A percentile compares a stretch with the other conserved stretches of the same genome.
These are phyloP conservation scores for Phytophthora kernoviae DNA, from an alignment of 352 stramenopile genomes.

Conservation along the genomic window DNA sequence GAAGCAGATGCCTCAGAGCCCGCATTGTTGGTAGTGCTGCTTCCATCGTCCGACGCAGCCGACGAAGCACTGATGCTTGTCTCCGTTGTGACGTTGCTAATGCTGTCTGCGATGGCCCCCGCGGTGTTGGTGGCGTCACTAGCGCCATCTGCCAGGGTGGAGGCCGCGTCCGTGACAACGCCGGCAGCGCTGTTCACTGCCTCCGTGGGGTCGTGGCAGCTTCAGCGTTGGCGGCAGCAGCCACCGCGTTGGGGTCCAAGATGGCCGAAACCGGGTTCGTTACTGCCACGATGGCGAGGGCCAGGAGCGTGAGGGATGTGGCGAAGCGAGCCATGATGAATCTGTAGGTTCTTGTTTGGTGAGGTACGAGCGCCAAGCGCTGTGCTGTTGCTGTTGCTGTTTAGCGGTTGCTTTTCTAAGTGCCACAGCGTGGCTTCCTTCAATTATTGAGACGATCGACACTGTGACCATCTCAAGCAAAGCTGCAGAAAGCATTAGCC, in stretches of 20 bases:
- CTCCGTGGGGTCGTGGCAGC: constrained; percentile 13
- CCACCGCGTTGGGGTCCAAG: constrained; percentile 28
- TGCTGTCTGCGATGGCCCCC: constrained; percentile 31
- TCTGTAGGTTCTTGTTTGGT: constrained; percentile 8
- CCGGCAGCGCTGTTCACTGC: constrained; percentile 13
- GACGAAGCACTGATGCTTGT: constrained; percentile 23
- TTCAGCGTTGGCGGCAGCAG: constrained; percentile 21
- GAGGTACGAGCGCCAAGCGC: constrained; percentile 19
- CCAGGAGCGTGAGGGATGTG: constrained; percentile 29
- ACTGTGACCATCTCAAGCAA: constrained; percentile 29
- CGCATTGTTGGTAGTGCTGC: constrained; percentile 1
- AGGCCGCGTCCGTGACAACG: constrained; percentile 11
- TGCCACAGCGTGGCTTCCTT: constrained; percentile 12
- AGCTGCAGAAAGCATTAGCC: background rate
- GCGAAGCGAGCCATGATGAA: constrained; percentile 29
- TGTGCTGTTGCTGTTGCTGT: constrained; percentile 22
- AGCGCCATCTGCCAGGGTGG: constrained; percentile 12
- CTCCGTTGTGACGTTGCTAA: constrained; percentile 32
- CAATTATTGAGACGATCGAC: constrained; percentile 10
- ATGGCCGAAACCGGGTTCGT: constrained; percentile 24
- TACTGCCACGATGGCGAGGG: constrained; percentile 26
- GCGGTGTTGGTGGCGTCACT: constrained; percentile 16
- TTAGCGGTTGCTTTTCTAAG: constrained; percentile 28
- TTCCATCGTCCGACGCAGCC: constrained; percentile 5
- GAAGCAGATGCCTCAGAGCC: constrained; percentile 14